phyloP scores from a whole-genome alignment of 192 early-diverging fungal species.

The Backusella liffmaniae region DNA sequence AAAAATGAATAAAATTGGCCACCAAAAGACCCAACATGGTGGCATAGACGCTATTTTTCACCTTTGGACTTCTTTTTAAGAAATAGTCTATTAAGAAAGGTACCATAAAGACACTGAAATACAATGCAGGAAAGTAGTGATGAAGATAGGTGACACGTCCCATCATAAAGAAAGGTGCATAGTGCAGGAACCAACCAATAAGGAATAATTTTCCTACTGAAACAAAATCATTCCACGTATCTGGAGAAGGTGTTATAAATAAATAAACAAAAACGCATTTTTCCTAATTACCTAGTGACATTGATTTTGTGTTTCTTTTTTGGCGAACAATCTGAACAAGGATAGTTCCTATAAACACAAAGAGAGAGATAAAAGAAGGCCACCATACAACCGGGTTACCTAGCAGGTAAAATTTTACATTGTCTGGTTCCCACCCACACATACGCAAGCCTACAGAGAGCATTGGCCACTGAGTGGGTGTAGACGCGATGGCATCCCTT shows the following conservation, averaged over 20 bases:
- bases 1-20: slow-evolving; percentile 72
- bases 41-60: slow-evolving; percentile 29
- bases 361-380: slow-evolving; percentile 56
- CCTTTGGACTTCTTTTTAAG: background rate
- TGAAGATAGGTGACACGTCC: slow-evolving; percentile 95
- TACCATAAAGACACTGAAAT: slow-evolving; percentile 88
- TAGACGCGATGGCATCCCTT: slow-evolving; percentile 78
- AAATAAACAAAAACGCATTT: background rate
- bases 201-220: slow-evolving; percentile 70
- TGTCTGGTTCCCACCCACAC: slow-evolving; percentile 88
- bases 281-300: slow-evolving; percentile 22
- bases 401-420: slow-evolving; percentile 86
- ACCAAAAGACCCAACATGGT: slow-evolving; percentile 24
- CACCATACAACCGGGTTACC: slow-evolving; percentile 96
- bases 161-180: slow-evolving; percentile 94
- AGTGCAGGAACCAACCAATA: slow-evolving; percentile 92
- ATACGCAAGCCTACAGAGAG: slow-evolving; percentile 85
- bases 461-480: slow-evolving; percentile 89
- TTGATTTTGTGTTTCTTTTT: slow-evolving; percentile 63
- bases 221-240: slow-evolving; percentile 48
- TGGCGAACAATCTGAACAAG: slow-evolving; percentile 59
- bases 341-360: slow-evolving; percentile 20
- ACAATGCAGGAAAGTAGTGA: slow-evolving; percentile 95
- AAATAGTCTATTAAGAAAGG: slow-evolving; percentile 78
- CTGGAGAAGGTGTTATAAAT: background rate